Base-by-base conservation (phyloP, 1,139 yeast species). In the Pichia sp. region DNA sequence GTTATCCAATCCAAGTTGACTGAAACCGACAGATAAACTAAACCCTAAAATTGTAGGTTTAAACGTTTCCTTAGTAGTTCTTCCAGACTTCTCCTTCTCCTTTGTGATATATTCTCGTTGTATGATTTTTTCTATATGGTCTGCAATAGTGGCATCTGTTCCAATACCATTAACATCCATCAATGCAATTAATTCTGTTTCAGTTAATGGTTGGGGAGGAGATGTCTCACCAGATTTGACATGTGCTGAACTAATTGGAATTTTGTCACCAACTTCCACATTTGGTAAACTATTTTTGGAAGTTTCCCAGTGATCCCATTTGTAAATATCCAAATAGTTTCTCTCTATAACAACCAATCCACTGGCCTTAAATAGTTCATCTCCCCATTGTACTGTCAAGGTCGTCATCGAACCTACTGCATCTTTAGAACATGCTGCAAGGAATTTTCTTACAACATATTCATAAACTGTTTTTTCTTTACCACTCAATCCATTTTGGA, bases 161-260 rank as follows among this genome's bases (percentile, higher is more conserved):
- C 99, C 99, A 42, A 94, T 94, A 0, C 98, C 98, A 67, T 94
- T 94, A 7, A 81, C 88, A 68, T 94, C 99, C 99, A 94, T 94
- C 44, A 93, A 69, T 11, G 90, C 85, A 68, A 94, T 89, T 33
- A 94, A 72, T 59, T 93, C 99, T 0, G 96, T 76, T 66, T 94
- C 99, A 0, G 99, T 91, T 74, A 94, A 77, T 47, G 81, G 85
- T 34, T 70, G 69, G 0, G 99, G 99, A 0, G 96, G 82, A 0
- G 83, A 63, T 0, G 99, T 93, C 48, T 76, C 75, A 0, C 98
- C 97, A 20, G 80, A 81, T 47, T 77, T 76, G 62, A 94, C 65
- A 48, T 76, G 77, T 0, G 85, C 83, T 38, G 74, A 71, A 3
- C 70, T 58, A 0, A 91, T 65, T 10, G 68, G 69, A 0, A 90